These are phyloP conservation scores for Mycena indigotica DNA, from an alignment of 768 basidiomycete species.

Conservation along the genomic window DNA sequence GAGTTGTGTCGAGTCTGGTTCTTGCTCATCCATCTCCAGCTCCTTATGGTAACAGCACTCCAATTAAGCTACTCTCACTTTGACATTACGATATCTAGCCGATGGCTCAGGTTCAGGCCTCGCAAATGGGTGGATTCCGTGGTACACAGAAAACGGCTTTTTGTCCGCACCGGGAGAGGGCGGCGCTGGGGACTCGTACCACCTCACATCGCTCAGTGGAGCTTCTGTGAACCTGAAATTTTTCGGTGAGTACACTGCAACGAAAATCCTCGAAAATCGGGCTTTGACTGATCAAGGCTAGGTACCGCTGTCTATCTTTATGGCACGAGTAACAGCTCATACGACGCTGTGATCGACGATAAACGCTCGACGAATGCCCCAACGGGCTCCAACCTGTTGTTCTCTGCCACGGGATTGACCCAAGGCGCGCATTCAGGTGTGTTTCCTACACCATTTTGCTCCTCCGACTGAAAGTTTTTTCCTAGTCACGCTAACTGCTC, in stretches of 20 bases:
- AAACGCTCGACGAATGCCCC: background rate
- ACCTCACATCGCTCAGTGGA: conserved; percentile 9
- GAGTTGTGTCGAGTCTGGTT: background rate
- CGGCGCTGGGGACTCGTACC: conserved; percentile 10
- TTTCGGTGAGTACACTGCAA: conserved; percentile 1
- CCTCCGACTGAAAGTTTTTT: background rate
- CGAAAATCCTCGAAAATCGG: background rate
- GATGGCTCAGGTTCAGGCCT: conserved; percentile 14
- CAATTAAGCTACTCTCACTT: too few species aligned
- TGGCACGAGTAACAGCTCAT: conserved; percentile 9
- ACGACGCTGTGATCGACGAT: conserved; percentile 6
- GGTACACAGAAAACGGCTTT: conserved; percentile 7
- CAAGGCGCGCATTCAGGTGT: conserved; percentile 12
- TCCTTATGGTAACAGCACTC: conserved; percentile 22
- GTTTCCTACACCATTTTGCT: background rate
- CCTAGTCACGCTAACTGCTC: conserved; percentile 10
- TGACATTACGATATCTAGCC: background rate
- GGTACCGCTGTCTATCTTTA: conserved; percentile 11
- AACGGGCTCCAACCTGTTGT: background rate
- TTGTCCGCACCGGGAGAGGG: conserved; percentile 2
- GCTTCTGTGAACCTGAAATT: conserved; percentile 10
- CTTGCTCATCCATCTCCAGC: conserved; percentile 2
- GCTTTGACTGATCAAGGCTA: background rate
- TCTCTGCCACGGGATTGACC: background rate
- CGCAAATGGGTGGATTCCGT: conserved; percentile 14